Evolutionary conservation across 2,329 filamentous ascomycete species (phyloP), one percentile per base, ranked within the genome.

Genomic region (Fusarium falciforme): DNA sequence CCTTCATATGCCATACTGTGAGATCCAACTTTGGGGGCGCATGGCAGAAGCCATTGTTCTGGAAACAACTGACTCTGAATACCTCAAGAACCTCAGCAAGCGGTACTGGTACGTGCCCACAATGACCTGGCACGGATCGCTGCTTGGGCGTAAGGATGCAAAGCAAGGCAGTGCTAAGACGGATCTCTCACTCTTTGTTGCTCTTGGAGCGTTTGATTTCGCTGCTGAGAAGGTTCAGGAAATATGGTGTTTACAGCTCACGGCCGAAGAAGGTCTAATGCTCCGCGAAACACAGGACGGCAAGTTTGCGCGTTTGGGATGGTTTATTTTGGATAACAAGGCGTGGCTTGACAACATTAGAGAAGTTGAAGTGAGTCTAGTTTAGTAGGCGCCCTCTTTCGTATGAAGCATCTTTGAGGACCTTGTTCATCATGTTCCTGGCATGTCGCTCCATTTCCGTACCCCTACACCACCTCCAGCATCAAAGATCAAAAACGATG

Each of bases 1-100:
- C 2, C 36, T 72, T 0, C 70, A 72, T 31, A 71, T 72, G 67
- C 64, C 70, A 6, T 35, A 22, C 25, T 72, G 70, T 9, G 49
- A 64, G 14, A n/a, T 72, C 2, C 64, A 71, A 29, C n/a, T 72
- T 17, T 3, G 35, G 6, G 70, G 68, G 2, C 16, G 12, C 2
- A 16, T 68, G 6, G 52, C 49, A 14, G 12, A 64, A 47, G 64
- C 64, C 1, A 7, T n/a, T 9, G 9, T 72, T 3, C 59, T 72
- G 2, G n/a, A 29, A 12, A 33, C 16, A 31, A 11, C 16, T 12
- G 35, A 47, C 14, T 49, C 38, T 11, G 29, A 36, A 10, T 65
- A 49, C 29, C 29, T 58, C 1, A 33, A 20, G 22, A 55, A 27
- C 17, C 49, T 54, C 27, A n/a, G 49, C 25, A 29, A 38, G 47